Evolutionary conservation across 768 basidiomycete genomes (phyloP), one percentile per base, ranked within the genome.

Genomic region (Leccinum barrowsii): DNA sequence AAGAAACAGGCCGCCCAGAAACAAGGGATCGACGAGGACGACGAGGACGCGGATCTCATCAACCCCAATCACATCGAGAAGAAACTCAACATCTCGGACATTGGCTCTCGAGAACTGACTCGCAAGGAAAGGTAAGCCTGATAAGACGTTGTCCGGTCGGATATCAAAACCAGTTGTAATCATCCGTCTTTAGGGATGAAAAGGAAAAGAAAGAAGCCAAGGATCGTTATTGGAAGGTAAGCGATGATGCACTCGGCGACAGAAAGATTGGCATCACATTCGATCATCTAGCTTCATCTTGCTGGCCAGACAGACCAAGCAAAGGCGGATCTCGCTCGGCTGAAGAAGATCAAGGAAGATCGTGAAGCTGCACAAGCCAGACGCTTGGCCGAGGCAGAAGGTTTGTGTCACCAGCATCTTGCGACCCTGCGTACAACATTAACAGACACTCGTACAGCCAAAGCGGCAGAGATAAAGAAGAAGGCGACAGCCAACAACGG

Each of bases 191-290:
- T 60, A 94, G 94, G 63, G 95, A 97, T 69, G 87, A 86, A 68
- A 94, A 94, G 70, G 93, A 95, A 74, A 94, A 94, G 77, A 82
- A 89, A 66, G 93, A 94, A 1, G 91, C 93, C 2, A 84, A 91
- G 69, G 92, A 93, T 26, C 78, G 82, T 24, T 96, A 96, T 72
- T 87, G 87, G 86, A 92, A 95, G 83, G 89, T 90, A 26, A 1
- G 77, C 61, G 13, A 11, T 12, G 12, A 24, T 15, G 17, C 48
- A 24, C 37, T 67, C 21, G 21, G 2, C 1, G 12, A 54, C 57
- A 53, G 32, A 42, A 55, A 17, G 15, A 30, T 56, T 32, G 30
- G 30, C 1, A 58, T 56, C 24, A 61, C 51, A 56, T 34, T 3
- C 47, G 28, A 52, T 12, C 5, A 8, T 42, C 7, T 63, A 90